Base-by-base conservation (phyloP, 192 early-diverging fungal genomes). In the Backusella luteola region DNA sequence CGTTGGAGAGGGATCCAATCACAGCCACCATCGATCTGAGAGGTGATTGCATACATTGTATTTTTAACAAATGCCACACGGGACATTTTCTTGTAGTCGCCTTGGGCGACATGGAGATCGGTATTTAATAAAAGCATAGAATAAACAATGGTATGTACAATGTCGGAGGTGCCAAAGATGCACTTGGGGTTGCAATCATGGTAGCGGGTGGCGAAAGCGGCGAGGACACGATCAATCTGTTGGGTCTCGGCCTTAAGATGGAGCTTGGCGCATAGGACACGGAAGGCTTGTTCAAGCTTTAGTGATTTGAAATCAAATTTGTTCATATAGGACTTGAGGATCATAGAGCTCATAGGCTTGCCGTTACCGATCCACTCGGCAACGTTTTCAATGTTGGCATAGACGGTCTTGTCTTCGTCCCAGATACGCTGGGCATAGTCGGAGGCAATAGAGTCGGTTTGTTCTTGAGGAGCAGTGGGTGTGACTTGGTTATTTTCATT, bases 191-290 rank as follows among this genome's bases (percentile, higher is more conserved):
- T 97, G 80, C 95, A 98, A 41, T 90, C 89, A 75, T 89, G 91
- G 80, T 92, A 98, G 0, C 93, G 86, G 69, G 84, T 81, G 17
- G 96, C 87, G 84, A 98, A 92, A 23, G 84, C 90, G 49, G 90
- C 87, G 66, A 99, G 79, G 35, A 99, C 90, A 21, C 97, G 89
- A 80, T 96, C 96, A 41, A 99, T 91, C 53, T 94, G 89, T 80
- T 99, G 97, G 14, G 96, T 90, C 81, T 99, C 97, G 15, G 93
- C 97, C 68, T 93, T 94, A 53, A 99, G 81, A 15, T 89, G 86
- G 0, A 97, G 84, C 41, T 94, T 92, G 63, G 84, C 78, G 73
- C 95, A 95, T 69, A 98, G 79, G 17, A 67, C 52, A 78, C 79
- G 42, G 34, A 80, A 76, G 17, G 75, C 79, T 35, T 76, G 74